A percentile compares a stretch with the other conserved stretches of the same genome.
phyloP scores from a whole-genome alignment of 208 protist species.

The Angomonas deanei region DNA sequence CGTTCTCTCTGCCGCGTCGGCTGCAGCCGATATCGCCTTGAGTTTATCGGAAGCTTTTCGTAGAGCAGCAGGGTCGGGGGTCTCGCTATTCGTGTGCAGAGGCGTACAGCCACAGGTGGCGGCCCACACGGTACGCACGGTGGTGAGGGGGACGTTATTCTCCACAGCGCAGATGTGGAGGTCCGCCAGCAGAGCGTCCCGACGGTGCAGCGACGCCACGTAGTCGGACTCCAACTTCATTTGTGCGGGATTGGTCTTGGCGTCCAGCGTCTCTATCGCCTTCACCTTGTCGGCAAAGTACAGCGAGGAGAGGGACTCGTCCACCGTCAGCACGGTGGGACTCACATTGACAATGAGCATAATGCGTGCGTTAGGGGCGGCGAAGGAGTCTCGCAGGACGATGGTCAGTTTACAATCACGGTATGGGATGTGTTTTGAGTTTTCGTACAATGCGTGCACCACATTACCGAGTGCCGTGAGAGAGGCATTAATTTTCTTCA shows the following conservation, averaged over 20 bases:
- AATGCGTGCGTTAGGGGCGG: slow-evolving; percentile 41
- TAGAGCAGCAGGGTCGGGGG: neutral
- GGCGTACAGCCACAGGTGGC: neutral
- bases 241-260: slow-evolving; percentile 2
- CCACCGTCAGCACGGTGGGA: slow-evolving; percentile 48
- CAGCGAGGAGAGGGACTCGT: slow-evolving; percentile 78
- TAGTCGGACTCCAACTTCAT: slow-evolving; percentile 21
- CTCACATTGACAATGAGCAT: slow-evolving; percentile 76
- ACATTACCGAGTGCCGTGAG: slow-evolving; percentile 88
- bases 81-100: neutral
- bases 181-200: slow-evolving; percentile 47
- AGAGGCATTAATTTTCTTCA: slow-evolving; percentile 85
- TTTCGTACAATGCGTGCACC: slow-evolving; percentile 60
- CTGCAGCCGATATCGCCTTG: too few relatives aligned
- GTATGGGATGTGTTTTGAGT: slow-evolving; percentile 65
- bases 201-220: slow-evolving; percentile 23
- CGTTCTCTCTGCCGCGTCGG: too few relatives aligned
- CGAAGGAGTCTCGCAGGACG: slow-evolving; percentile 74
- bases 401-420: slow-evolving; percentile 84
- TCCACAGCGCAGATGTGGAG: slow-evolving; percentile 30
- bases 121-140: neutral
- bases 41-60: too few relatives aligned
- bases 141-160: slow-evolving; percentile 13
- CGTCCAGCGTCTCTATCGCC: slow-evolving; percentile 21
- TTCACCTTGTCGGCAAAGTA: slow-evolving; percentile 86